Evolutionary conservation across 2,329 filamentous ascomycete species (phyloP).

Genomic region (Pseudogymnoascus sp.): DNA sequence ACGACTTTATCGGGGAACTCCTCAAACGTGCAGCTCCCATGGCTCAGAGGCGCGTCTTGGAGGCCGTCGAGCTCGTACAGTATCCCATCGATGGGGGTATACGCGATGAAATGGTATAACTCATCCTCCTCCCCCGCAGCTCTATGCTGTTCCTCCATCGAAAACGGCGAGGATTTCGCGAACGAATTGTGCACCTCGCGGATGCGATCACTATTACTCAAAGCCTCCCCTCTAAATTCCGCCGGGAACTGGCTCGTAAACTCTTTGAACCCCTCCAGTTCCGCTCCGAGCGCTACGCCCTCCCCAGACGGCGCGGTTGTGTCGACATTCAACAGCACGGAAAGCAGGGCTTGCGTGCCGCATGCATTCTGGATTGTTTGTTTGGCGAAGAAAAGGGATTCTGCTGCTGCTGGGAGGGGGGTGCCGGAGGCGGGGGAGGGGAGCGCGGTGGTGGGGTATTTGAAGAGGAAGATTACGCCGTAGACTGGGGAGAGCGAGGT

Average conservation of each 20-base stretch:
- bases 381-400: constrained; percentile 82
- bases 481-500: constrained; percentile 69
- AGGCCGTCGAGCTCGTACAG: constrained; percentile 95
- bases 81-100: constrained; percentile 68
- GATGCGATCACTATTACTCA: constrained; percentile 56
- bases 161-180: constrained; percentile 74
- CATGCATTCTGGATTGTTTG: constrained; percentile 99
- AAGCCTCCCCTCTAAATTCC: constrained; percentile 58
- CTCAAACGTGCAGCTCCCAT: constrained; percentile 62
- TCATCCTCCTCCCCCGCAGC: constrained; percentile 68
- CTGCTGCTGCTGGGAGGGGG: constrained; percentile 67
- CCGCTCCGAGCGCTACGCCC: constrained; percentile 51
- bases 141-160: constrained; percentile 76
- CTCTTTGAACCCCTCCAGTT: constrained; percentile 58
- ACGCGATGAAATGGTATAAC: constrained; percentile 96
- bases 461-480: constrained; percentile 98
- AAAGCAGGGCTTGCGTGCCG: constrained; percentile 89
- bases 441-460: constrained; percentile 68
- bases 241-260: constrained; percentile 61
- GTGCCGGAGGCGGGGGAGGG: constrained; percentile 68
- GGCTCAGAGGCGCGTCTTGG: constrained; percentile 83
- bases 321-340: constrained; percentile 80
- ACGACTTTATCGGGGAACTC: constrained; percentile 76
- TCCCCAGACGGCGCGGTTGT: constrained; percentile 20
- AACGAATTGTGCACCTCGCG: constrained; percentile 64